phyloP scores from a whole-genome alignment of 2,329 filamentous ascomycete species.

The Colletotrichum liaoningense region DNA sequence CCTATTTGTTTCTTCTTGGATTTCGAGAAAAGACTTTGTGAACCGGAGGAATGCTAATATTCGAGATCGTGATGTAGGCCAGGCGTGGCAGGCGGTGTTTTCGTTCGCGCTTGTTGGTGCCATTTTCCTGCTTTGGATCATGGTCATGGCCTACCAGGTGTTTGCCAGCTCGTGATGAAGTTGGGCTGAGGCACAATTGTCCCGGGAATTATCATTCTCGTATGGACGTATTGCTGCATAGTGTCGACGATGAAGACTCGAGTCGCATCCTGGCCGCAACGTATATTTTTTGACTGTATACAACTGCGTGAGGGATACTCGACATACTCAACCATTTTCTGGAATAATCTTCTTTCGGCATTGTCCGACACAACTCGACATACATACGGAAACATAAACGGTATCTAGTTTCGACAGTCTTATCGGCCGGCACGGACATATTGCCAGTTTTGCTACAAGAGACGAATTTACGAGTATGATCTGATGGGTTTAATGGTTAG shows the following conservation, averaged over 20 bases:
- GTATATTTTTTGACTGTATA: background rate
- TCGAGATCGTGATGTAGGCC: constrained; percentile 53
- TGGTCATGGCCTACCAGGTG: constrained; percentile 75
- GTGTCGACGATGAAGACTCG: background rate
- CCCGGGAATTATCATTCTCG: too few relatives aligned
- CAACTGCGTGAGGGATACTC: background rate
- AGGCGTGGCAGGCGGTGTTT: constrained; percentile 74
- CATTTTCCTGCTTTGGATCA: constrained; percentile 75
- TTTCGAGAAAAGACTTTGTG: too few relatives aligned
- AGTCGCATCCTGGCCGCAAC: background rate
- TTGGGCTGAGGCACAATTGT: background rate
- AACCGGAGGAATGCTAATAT: background rate
- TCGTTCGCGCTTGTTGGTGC: constrained; percentile 70
- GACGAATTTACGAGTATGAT: background rate
- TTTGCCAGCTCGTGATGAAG: constrained; percentile 52
- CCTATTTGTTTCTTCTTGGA: background rate
- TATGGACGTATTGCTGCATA: too few relatives aligned
- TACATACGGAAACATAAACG: background rate
- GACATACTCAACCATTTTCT: background rate
- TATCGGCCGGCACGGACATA: background rate
- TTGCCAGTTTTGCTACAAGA: background rate
- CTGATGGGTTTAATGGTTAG: background rate
- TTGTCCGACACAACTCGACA: background rate
- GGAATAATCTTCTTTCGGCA: background rate
- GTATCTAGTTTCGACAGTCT: background rate